Conservation (phyloP, 164 flowering plant species). For the Piper betle region DNA sequence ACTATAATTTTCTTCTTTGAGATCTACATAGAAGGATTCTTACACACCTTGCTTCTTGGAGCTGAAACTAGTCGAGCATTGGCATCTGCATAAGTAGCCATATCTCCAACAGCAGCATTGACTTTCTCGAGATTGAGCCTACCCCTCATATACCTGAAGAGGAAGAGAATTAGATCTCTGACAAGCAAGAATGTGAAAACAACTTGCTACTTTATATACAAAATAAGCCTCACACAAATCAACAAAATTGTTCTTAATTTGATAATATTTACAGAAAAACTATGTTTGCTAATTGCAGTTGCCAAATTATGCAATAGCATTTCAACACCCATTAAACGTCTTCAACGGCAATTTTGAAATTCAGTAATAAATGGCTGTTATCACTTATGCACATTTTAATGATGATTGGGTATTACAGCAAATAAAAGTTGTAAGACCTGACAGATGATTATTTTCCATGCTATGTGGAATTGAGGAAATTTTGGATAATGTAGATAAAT, state of each 20-base stretch:
- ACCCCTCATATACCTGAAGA: slow-evolving; percentile 88
- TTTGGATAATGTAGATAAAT: too few relatives aligned
- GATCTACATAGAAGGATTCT: background rate
- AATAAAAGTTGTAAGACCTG: too few relatives aligned
- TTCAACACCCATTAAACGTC: too few relatives aligned
- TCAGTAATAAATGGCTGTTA: too few relatives aligned
- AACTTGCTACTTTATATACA: slow-evolving; percentile 54
- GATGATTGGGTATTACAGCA: too few relatives aligned
- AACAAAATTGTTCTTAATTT: slow-evolving; percentile 25
- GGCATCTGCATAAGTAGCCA: slow-evolving; percentile 86
- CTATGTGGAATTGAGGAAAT: too few relatives aligned
- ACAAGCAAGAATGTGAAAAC: slow-evolving; percentile 11
- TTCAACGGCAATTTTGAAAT: too few relatives aligned
- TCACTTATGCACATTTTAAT: too few relatives aligned
- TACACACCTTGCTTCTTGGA: slow-evolving; percentile 72
- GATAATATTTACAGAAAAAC: too few relatives aligned
- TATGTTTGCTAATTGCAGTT: too few relatives aligned
- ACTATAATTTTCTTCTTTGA: background rate
- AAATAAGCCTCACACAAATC: slow-evolving; percentile 47
- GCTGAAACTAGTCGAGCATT: slow-evolving; percentile 71
- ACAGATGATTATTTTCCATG: too few relatives aligned
- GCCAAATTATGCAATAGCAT: too few relatives aligned
- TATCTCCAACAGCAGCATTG: slow-evolving; percentile 80
- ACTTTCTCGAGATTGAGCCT: slow-evolving; percentile 83
- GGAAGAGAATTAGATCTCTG: slow-evolving; percentile 9